Percentiles rank a stretch among this genome's conserved stretches.
These are phyloP conservation scores for Linum usitatissimum DNA, from an alignment of 345 rosid genomes.

Conservation along the genomic window DNA sequence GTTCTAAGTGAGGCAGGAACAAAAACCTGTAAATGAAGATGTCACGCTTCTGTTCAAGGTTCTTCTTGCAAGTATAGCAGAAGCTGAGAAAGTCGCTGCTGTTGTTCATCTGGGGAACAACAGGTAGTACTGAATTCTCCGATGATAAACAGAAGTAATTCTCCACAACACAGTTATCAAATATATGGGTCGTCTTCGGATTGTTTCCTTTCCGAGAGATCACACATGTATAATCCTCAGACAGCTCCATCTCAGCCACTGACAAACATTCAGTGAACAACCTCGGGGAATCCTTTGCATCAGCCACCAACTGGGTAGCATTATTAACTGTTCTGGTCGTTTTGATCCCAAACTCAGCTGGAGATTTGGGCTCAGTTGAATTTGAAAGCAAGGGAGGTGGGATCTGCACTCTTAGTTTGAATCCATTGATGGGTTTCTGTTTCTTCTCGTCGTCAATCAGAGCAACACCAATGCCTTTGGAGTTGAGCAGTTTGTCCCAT, in stretches of 20 bases:
- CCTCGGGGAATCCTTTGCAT: constrained; percentile 16
- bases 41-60: constrained; percentile 44
- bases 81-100: constrained; percentile 38
- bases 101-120: not conserved
- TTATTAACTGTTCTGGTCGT: constrained; percentile 13
- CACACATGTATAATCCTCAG: constrained; percentile 82
- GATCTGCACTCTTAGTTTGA: constrained; percentile 42
- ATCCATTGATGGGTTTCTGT: constrained; percentile 20
- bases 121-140: constrained; percentile 8
- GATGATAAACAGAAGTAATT: constrained; percentile 16
- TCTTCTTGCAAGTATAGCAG: constrained; percentile 68
- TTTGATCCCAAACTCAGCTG: constrained; percentile 44
- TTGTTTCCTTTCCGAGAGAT: constrained; percentile 53
- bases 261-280: constrained; percentile 18
- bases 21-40: constrained; percentile 72
- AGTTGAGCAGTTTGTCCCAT: constrained; percentile 18
- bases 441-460: constrained; percentile 22
- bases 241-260: constrained; percentile 54
- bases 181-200: constrained; percentile 72
- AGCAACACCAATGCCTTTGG: constrained; percentile 49
- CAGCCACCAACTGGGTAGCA: constrained; percentile 14
- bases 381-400: constrained; percentile 20
- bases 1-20: not conserved
- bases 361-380: constrained; percentile 23
- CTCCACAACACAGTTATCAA: constrained; percentile 62